Conservation (phyloP, 169 alveolate species). For the Cytauxzoon felis region DNA sequence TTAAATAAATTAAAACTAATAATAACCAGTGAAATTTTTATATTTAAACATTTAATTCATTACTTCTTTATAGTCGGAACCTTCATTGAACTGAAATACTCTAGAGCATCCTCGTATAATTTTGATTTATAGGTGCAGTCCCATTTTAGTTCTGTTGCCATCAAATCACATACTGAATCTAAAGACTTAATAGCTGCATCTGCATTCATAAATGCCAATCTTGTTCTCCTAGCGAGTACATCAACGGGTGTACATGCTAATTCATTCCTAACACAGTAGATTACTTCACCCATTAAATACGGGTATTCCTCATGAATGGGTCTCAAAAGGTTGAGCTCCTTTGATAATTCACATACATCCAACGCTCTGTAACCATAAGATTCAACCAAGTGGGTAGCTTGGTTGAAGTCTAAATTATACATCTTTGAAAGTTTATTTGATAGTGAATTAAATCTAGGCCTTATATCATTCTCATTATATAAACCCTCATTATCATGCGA, state of each 20-base stretch:
- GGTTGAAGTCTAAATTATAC: conserved; percentile 50
- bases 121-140: conserved; percentile 21
- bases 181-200: conserved; percentile 53
- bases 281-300: conserved; percentile 71
- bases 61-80: conserved; percentile 16
- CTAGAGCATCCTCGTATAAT: conserved; percentile 55
- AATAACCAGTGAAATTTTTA: no score
- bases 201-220: conserved; percentile 73
- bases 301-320: conserved; percentile 66
- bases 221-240: conserved; percentile 74
- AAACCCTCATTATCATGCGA: conserved; percentile 63
- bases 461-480: conserved; percentile 55
- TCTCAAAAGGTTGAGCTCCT: conserved; percentile 52
- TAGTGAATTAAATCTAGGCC: conserved; percentile 63
- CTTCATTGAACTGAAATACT: conserved; percentile 43
- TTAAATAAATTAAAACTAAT: no score
- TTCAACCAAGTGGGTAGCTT: conserved; percentile 66
- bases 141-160: conserved; percentile 70
- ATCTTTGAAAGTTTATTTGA: conserved; percentile 46
- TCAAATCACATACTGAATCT: conserved; percentile 42
- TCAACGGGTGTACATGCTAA: conserved; percentile 75
- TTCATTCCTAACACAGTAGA: conserved; percentile 71
- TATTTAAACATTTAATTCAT: no score
- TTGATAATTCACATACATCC: conserved; percentile 67
- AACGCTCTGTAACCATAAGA: conserved; percentile 74